phyloP scores from a whole-genome alignment of 257 asterid genomes.

The Ligustrum vulgare region DNA sequence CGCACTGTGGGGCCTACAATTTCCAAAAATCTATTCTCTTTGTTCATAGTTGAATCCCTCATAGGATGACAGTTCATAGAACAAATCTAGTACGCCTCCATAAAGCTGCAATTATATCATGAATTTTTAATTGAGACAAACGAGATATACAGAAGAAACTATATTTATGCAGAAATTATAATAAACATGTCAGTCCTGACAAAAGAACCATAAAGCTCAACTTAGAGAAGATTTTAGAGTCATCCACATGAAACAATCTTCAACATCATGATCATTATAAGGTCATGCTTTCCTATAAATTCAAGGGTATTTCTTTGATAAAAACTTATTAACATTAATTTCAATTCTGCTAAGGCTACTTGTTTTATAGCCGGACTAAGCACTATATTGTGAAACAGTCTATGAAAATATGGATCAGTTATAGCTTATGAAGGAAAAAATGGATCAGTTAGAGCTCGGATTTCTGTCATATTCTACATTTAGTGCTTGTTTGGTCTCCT shows the following conservation, averaged over 20 bases:
- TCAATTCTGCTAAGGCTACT: neutral
- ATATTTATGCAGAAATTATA: conserved; percentile 13
- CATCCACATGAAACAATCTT: neutral
- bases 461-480: neutral
- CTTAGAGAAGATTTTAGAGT: neutral
- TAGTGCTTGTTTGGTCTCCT: too few relatives aligned
- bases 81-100: conserved; percentile 38
- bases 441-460: neutral
- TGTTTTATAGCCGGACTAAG: neutral
- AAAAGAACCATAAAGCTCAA: conserved; percentile 9
- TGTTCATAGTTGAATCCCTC: conserved; percentile 52
- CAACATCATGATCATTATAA: neutral
- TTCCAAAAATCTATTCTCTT: conserved; percentile 51
- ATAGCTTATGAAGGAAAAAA: neutral
- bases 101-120: conserved; percentile 43
- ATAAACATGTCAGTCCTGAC: conserved; percentile 10
- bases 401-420: neutral
- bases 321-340: neutral
- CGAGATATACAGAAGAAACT: conserved; percentile 2
- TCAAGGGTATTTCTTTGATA: neutral
- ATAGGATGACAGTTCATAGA: conserved; percentile 26
- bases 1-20: conserved; percentile 45
- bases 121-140: conserved; percentile 24
- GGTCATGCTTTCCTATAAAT: neutral
- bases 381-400: neutral